Conservation (phyloP, 306 rosid species). For the Lithocarpus polystachyus region DNA sequence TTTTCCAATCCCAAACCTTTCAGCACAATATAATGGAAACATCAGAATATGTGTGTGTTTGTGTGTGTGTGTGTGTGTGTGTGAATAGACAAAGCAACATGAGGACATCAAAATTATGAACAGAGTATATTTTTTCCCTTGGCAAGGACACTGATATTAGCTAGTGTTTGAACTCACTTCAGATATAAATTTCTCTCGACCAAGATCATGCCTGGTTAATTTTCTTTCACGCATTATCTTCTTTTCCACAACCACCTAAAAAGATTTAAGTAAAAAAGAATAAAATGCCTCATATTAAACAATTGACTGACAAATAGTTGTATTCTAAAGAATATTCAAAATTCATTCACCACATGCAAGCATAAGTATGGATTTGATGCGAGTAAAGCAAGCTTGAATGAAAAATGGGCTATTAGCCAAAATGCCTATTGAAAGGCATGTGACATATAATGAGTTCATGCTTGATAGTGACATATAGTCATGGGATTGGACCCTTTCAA, state of each 20-base stretch:
- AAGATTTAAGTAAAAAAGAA: background rate
- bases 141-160: background rate
- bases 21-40: slow-evolving; percentile 19
- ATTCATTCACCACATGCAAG: no score
- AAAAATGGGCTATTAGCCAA: background rate
- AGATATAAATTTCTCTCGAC: slow-evolving; percentile 68
- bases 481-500: background rate
- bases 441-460: background rate
- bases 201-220: slow-evolving; percentile 77
- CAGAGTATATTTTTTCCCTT: background rate
- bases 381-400: background rate
- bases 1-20: slow-evolving; percentile 97
- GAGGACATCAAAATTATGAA: background rate
- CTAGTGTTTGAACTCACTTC: slow-evolving; percentile 54
- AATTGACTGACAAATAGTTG: background rate
- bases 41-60: background rate
- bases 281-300: background rate
- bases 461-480: background rate
- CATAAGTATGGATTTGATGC: background rate
- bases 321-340: no score
- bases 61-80: background rate
- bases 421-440: background rate
- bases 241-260: slow-evolving; percentile 95
- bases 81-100: slow-evolving; percentile 1
- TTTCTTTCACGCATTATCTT: slow-evolving; percentile 78